phyloP scores from a whole-genome alignment of 2,329 filamentous ascomycete species.

The Monilinia fructicola region DNA sequence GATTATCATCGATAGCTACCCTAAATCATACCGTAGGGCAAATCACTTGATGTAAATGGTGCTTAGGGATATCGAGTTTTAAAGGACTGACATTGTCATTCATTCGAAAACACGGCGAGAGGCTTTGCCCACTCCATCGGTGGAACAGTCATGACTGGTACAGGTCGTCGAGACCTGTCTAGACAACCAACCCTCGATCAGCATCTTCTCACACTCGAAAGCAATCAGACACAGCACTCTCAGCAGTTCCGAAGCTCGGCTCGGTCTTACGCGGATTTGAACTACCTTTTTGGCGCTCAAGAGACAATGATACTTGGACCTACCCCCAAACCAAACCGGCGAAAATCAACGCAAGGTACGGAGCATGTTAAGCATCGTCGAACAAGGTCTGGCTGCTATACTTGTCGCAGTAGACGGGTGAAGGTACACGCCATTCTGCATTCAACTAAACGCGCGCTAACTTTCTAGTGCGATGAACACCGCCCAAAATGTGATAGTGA shows the following conservation, averaged over 20 bases:
- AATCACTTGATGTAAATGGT: constrained; percentile 7
- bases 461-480: constrained; percentile 79
- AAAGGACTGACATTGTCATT: neutral
- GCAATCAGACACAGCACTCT: constrained; percentile 8
- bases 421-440: constrained; percentile 54
- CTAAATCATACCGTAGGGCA: neutral
- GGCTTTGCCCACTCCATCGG: neutral
- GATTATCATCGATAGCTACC: neutral
- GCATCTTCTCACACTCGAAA: constrained; percentile 14
- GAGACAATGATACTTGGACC: constrained; percentile 36
- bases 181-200: constrained; percentile 16
- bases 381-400: constrained; percentile 91
- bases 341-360: constrained; percentile 35
- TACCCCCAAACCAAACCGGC: constrained; percentile 36
- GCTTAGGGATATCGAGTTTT: neutral
- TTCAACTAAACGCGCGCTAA: constrained; percentile 32
- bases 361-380: constrained; percentile 80
- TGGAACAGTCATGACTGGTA: constrained; percentile 9
- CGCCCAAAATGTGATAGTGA: constrained; percentile 81
- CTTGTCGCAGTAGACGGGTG: constrained; percentile 83
- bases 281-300: constrained; percentile 39
- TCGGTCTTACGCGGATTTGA: constrained; percentile 30
- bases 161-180: constrained; percentile 12
- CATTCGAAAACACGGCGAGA: neutral
- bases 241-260: constrained; percentile 19